Evolutionary conservation across 106 monocot genomes (phyloP).

Genomic region (Chionographis japonica): DNA sequence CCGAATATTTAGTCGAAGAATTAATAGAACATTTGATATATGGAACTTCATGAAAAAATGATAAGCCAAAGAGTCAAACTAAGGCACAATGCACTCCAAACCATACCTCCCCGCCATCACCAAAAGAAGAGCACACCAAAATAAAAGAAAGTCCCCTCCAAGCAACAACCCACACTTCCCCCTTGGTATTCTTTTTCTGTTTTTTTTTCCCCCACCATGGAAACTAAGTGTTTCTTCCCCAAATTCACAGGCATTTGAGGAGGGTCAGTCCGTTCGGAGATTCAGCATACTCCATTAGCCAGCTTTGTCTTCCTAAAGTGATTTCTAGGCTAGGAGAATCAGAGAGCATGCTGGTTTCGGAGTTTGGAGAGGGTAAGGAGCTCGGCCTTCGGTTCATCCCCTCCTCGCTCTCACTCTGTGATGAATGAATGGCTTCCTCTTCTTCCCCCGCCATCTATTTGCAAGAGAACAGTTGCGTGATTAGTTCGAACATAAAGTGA

Average conservation of each 20-base stretch:
- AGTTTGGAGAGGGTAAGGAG: neutral
- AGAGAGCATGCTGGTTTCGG: neutral
- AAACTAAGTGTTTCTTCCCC: neutral
- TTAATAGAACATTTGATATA: too few relatives aligned
- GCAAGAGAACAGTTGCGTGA: neutral
- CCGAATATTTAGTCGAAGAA: too few relatives aligned
- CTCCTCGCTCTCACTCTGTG: conserved; percentile 7
- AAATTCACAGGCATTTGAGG: conserved; percentile 20
- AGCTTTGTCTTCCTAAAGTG: conserved; percentile 61
- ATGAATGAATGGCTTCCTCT: neutral
- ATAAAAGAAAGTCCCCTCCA: too few relatives aligned
- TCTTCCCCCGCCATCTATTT: neutral
- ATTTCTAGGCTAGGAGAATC: conserved; percentile 46
- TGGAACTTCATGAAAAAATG: too few relatives aligned
- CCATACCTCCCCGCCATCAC: too few relatives aligned
- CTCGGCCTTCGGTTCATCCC: neutral
- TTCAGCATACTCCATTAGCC: conserved; percentile 36
- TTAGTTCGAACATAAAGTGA: neutral
- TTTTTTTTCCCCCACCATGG: neutral
- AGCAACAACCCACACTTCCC: too few relatives aligned
- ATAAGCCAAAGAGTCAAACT: too few relatives aligned
- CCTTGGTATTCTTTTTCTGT: neutral
- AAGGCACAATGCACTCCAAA: too few relatives aligned
- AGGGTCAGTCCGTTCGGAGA: conserved; percentile 40
- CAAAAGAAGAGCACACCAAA: too few relatives aligned